Evolutionary conservation across 1,139 yeast species (phyloP).

Genomic region (Kurtzmaniella quercitrusa): DNA sequence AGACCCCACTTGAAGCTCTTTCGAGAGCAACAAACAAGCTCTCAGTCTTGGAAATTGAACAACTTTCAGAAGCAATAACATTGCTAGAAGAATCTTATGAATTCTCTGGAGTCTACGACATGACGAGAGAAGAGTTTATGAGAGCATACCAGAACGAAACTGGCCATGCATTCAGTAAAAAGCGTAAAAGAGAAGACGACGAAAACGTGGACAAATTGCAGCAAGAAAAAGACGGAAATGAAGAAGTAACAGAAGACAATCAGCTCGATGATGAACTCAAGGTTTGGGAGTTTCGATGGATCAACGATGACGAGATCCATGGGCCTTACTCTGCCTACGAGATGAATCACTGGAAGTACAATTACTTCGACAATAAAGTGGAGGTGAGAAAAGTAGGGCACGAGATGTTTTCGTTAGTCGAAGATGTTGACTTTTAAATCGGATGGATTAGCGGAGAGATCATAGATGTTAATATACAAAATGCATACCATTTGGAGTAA

Average conservation of each 20-base stretch:
- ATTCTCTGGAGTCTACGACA: constrained; percentile 45
- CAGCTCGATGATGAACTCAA: constrained; percentile 22
- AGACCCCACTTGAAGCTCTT: constrained; percentile 60
- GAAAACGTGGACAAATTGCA: constrained; percentile 8
- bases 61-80: constrained; percentile 51
- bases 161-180: constrained; percentile 32
- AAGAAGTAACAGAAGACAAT: neutral
- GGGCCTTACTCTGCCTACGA: constrained; percentile 59
- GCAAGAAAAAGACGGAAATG: constrained; percentile 5
- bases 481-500: no score
- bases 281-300: constrained; percentile 64
- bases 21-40: constrained; percentile 30
- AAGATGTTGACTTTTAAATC: constrained; percentile 19
- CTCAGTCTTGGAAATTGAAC: neutral
- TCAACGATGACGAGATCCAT: constrained; percentile 42
- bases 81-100: constrained; percentile 37
- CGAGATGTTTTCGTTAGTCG: constrained; percentile 22
- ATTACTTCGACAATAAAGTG: constrained; percentile 51
- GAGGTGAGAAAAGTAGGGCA: constrained; percentile 37
- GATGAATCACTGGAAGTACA: constrained; percentile 56
- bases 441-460: no score
- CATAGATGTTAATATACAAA: no score
- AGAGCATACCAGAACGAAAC: constrained; percentile 47
- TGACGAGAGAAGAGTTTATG: constrained; percentile 56
- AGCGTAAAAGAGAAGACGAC: constrained; percentile 21